A percentile compares a stretch with the other conserved stretches of the same genome.
phyloP scores from a whole-genome alignment of 164 flowering plant genomes.

The Buxus sempervirens region DNA sequence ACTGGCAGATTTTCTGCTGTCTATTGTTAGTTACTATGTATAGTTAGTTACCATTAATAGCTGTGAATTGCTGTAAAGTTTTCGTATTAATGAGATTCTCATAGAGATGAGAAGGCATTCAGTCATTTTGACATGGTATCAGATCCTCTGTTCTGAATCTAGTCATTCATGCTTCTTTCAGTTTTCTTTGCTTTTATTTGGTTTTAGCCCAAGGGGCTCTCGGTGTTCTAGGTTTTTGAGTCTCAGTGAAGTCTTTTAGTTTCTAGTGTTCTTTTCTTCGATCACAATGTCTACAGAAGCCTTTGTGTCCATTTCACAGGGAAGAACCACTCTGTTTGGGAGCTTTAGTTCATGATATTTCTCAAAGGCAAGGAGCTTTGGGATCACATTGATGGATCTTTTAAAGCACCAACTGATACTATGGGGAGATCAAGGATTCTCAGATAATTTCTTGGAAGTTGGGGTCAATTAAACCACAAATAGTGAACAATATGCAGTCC shows the following conservation, averaged over 20 bases:
- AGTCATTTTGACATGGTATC: background rate
- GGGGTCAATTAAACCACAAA: background rate
- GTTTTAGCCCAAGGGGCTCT: background rate
- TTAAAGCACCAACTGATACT: background rate
- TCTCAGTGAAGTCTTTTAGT: background rate
- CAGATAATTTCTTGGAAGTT: background rate
- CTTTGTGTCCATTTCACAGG: constrained; percentile 1
- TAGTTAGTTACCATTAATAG: too few species aligned
- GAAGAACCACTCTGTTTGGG: background rate
- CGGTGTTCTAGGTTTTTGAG: background rate
- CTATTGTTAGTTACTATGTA: too few species aligned
- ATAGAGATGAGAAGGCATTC: too few species aligned
- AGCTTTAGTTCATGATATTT: too few species aligned
- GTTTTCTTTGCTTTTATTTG: background rate
- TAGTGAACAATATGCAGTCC: background rate
- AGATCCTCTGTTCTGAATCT: background rate
- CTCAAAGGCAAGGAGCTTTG: too few species aligned
- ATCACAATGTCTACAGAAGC: too few species aligned
- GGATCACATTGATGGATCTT: background rate
- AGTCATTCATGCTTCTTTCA: background rate
- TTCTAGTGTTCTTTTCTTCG: background rate
- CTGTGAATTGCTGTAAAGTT: too few species aligned
- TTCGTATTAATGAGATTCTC: too few species aligned
- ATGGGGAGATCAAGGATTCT: background rate
- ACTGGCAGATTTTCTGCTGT: too few species aligned